Evolutionary conservation across 345 rosid genomes (phyloP).

Genomic region (Eucalyptus guilfoylei): DNA sequence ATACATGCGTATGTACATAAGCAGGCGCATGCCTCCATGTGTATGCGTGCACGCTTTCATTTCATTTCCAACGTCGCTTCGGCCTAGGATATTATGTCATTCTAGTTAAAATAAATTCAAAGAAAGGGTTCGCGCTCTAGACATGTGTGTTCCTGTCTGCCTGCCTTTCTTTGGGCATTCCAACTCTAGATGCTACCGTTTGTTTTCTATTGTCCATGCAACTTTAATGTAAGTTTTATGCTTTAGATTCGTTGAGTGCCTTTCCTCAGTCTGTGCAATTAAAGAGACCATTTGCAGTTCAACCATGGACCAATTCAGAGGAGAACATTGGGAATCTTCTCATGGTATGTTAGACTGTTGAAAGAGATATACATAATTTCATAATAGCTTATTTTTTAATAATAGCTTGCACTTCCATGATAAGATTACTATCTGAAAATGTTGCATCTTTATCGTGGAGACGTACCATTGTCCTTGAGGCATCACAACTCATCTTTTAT

Average conservation of each 20-base stretch:
- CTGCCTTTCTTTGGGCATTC: not conserved
- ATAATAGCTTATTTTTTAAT: no score
- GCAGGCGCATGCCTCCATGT: no score
- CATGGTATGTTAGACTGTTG: slow-evolving; percentile 45
- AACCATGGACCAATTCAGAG: slow-evolving; percentile 84
- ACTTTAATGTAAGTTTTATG: not conserved
- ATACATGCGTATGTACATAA: no score
- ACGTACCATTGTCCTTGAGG: not conserved
- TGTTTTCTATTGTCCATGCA: not conserved
- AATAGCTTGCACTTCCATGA: no score
- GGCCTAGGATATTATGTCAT: not conserved
- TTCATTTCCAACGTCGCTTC: no score
- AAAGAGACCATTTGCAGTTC: slow-evolving; percentile 63
- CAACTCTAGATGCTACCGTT: not conserved
- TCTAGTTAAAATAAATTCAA: not conserved
- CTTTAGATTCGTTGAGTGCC: slow-evolving; percentile 51
- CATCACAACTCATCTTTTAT: not conserved
- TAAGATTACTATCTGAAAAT: no score
- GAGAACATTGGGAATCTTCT: slow-evolving; percentile 84
- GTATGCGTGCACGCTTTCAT: no score
- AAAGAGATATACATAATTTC: no score
- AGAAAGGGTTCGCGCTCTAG: no score
- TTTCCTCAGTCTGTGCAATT: slow-evolving; percentile 63
- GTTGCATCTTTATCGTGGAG: not conserved
- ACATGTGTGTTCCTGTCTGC: not conserved